These are phyloP conservation scores for Cercophora samala DNA, from an alignment of 495 filamentous ascomycete genomes.

Conservation along the genomic window DNA sequence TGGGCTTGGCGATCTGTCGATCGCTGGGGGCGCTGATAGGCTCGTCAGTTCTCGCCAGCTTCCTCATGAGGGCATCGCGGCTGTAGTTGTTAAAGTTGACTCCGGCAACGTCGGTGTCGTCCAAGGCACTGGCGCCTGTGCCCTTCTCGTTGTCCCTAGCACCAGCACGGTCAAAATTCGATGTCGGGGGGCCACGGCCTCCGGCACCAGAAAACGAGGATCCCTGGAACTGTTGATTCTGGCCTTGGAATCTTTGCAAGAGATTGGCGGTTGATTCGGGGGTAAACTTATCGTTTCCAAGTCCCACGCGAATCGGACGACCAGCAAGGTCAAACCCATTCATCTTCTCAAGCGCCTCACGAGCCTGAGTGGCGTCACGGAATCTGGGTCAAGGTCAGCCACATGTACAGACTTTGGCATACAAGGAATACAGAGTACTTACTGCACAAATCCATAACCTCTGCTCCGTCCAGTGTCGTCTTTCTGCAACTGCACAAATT, in stretches of 20 bases:
- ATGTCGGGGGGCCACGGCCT: conserved; percentile 81
- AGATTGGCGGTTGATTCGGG: conserved; percentile 91
- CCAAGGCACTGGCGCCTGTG: conserved; percentile 88
- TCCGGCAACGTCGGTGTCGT: conserved; percentile 96
- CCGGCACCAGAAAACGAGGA: conserved; percentile 91
- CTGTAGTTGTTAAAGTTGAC: conserved; percentile 99
- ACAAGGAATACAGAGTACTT: conserved; percentile 46
- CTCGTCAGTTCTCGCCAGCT: conserved; percentile 95
- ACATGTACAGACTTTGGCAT: conserved; percentile 7
- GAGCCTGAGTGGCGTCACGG: conserved; percentile 83
- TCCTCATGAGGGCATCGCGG: conserved; percentile 95
- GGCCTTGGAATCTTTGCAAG: conserved; percentile 81
- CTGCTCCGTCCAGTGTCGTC: conserved; percentile 86
- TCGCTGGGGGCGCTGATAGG: conserved; percentile 61
- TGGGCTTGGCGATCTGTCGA: conserved; percentile 70
- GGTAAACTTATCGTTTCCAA: conserved; percentile 99
- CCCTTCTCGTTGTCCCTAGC: conserved; percentile 89
- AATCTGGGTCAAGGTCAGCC: conserved; percentile 58
- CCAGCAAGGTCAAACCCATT: conserved; percentile 98
- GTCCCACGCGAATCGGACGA: conserved; percentile 95
- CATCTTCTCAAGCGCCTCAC: conserved; percentile 96
- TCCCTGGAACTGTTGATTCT: conserved; percentile 82
- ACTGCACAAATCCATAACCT: conserved; percentile 99
- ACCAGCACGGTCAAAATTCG: conserved; percentile 89
- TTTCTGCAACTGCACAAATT: conserved; percentile 96